These are phyloP conservation scores for Parastagonospora avenae DNA, from an alignment of 2,329 filamentous ascomycete species.

Conservation along the genomic window DNA sequence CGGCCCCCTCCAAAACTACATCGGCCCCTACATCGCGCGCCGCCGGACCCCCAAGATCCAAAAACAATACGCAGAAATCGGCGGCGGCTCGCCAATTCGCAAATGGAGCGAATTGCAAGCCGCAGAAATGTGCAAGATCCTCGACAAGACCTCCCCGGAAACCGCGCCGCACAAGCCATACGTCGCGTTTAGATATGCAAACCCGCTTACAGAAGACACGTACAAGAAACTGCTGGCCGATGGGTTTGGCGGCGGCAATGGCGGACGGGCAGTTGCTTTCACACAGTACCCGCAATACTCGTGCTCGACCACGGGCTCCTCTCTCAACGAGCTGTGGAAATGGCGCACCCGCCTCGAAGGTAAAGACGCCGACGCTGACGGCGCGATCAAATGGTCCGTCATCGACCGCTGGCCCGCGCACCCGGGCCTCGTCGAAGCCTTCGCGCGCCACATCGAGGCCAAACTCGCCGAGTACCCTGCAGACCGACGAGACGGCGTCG, in stretches of 20 bases:
- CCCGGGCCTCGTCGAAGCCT: conserved; percentile 84
- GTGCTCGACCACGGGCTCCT: conserved; percentile 95
- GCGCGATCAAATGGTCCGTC: conserved; percentile 90
- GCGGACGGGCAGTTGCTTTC: conserved; percentile 94
- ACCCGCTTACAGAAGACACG: conserved; percentile 92
- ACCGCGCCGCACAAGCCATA: conserved; percentile 97
- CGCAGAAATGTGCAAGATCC: conserved; percentile 93
- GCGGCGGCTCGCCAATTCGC: conserved; percentile 95
- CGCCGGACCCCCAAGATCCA: conserved; percentile 94
- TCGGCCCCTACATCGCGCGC: conserved; percentile 84
- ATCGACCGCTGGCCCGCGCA: conserved; percentile 98
- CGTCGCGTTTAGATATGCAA: conserved; percentile 93
- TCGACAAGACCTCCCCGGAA: conserved; percentile 88
- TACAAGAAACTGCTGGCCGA: conserved; percentile 82
- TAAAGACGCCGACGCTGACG: conserved; percentile 66
- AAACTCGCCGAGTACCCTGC: conserved; percentile 83
- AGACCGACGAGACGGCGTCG: conserved; percentile 77
- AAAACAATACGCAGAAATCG: conserved; percentile 93
- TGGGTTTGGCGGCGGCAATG: conserved; percentile 86
- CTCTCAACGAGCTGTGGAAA: conserved; percentile 96
- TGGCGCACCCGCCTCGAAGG: conserved; percentile 89
- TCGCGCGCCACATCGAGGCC: conserved; percentile 89
- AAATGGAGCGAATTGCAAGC: conserved; percentile 98
- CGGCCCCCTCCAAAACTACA: conserved; percentile 85
- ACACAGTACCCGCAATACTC: conserved; percentile 99